Conservation (phyloP, 306 rosid species). For the Benincasa hispida region DNA sequence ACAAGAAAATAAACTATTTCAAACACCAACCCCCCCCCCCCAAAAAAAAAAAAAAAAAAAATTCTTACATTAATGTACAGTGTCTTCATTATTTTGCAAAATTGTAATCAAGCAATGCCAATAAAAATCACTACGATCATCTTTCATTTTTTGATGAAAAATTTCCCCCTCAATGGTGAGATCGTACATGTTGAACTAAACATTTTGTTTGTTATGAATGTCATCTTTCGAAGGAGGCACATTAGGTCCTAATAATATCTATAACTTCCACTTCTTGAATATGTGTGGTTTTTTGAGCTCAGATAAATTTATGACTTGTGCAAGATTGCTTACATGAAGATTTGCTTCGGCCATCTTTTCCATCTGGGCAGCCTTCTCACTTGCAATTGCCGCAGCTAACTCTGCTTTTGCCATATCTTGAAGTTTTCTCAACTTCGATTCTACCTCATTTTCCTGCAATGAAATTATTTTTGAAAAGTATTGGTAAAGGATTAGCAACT, state of each 20-base stretch:
- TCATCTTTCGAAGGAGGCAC: neutral
- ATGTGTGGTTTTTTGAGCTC: neutral
- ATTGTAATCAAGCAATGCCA: neutral
- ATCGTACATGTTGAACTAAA: neutral
- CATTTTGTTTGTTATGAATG: neutral
- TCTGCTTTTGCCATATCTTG: conserved; percentile 75
- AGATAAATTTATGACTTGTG: neutral
- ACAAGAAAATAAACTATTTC: neutral
- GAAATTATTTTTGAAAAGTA: neutral
- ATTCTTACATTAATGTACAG: neutral
- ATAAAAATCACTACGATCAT: neutral
- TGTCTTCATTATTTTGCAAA: neutral
- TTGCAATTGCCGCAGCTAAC: conserved; percentile 66
- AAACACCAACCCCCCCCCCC: too few species aligned
- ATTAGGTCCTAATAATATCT: neutral
- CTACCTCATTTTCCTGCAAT: conserved; percentile 65
- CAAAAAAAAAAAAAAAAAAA: too few species aligned
- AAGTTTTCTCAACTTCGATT: conserved; percentile 29
- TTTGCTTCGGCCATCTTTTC: conserved; percentile 88
- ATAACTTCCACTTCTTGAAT: neutral
- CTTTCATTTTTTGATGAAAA: neutral
- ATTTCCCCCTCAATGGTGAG: neutral
- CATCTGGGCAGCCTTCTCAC: conserved; percentile 81
- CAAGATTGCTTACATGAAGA: conserved; percentile 52
- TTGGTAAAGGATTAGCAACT: conserved; percentile 4